Percentiles rank a stretch among this genome's conserved stretches.
Conservation (phyloP, 73 alveolate species). For the Tetrahymena borealis region DNA sequence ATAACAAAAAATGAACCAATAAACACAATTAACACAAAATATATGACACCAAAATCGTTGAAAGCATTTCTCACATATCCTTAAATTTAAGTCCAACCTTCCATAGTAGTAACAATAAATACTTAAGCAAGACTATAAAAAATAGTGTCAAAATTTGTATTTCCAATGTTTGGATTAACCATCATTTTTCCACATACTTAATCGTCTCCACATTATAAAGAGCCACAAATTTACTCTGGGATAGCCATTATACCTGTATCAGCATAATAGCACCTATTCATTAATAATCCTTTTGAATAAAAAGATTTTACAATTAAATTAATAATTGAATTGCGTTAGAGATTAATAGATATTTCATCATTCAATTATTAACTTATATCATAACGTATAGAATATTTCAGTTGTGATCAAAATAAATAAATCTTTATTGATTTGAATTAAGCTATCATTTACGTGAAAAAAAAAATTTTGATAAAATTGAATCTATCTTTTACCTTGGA, state of each 20-base stretch:
- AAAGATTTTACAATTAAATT: conserved; percentile 49
- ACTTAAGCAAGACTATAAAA: conserved; percentile 61
- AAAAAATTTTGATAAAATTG: no score
- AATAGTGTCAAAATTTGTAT: conserved; percentile 73
- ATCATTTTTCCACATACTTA: conserved; percentile 70
- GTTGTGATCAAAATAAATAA: no score
- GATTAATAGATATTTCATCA: conserved; percentile 21
- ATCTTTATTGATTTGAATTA: no score
- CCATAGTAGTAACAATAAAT: conserved; percentile 73
- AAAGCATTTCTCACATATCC: conserved; percentile 55
- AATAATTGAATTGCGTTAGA: conserved; percentile 57
- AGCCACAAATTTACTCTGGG: conserved; percentile 49
- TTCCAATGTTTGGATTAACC: conserved; percentile 66
- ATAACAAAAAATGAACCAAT: conserved; percentile 79
- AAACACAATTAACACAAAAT: conserved; percentile 62
- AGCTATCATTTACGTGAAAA: no score
- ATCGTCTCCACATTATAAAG: conserved; percentile 51
- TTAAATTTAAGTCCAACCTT: conserved; percentile 87
- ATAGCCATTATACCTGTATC: conserved; percentile 37
- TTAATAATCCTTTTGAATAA: no score
- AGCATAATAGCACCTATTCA: no score
- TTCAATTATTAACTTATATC: no score
- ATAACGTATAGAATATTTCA: no score
- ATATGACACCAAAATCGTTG: conserved; percentile 51
- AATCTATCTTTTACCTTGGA: no score